Conservation (phyloP, 2,329 filamentous ascomycete genomes). For the Penicillium capsulatum region DNA sequence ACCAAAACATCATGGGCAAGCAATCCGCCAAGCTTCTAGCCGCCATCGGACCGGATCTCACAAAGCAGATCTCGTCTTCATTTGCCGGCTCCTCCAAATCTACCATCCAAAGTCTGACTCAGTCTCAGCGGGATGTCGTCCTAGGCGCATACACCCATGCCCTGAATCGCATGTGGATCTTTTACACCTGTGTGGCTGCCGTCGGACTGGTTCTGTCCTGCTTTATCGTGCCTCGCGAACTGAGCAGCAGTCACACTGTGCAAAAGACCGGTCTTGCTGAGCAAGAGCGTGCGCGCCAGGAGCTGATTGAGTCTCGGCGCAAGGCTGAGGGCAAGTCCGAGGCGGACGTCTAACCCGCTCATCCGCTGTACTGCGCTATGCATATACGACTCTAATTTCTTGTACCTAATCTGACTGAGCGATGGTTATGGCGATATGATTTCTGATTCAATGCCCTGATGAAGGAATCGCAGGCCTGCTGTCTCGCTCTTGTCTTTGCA, state of each 20-base stretch:
- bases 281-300: slow-evolving; percentile 42
- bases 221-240: slow-evolving; percentile 36
- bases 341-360: slow-evolving; percentile 11
- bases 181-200: slow-evolving; percentile 41
- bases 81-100: slow-evolving; percentile 36
- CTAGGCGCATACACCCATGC: slow-evolving; percentile 41
- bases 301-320: slow-evolving; percentile 39
- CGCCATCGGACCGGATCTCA: slow-evolving; percentile 30
- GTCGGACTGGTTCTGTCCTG: slow-evolving; percentile 39
- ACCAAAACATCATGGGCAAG: slow-evolving; percentile 37
- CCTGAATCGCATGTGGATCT: slow-evolving; percentile 50
- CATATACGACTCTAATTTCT: not conserved
- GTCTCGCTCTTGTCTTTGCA: too few species aligned
- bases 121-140: slow-evolving; percentile 36
- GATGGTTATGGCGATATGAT: not conserved
- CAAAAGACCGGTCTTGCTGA: slow-evolving; percentile 44
- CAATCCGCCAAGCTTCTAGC: slow-evolving; percentile 27
- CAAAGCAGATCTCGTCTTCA: slow-evolving; percentile 23
- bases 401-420: not conserved
- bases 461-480: too few species aligned
- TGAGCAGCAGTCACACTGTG: slow-evolving; percentile 43
- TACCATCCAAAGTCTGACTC: slow-evolving; percentile 33
- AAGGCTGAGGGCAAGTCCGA: slow-evolving; percentile 67
- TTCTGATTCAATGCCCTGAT: too few species aligned
- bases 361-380: not conserved